Conservation (phyloP, 805 yeast genomes). For the Nakazawaea ernobii region DNA sequence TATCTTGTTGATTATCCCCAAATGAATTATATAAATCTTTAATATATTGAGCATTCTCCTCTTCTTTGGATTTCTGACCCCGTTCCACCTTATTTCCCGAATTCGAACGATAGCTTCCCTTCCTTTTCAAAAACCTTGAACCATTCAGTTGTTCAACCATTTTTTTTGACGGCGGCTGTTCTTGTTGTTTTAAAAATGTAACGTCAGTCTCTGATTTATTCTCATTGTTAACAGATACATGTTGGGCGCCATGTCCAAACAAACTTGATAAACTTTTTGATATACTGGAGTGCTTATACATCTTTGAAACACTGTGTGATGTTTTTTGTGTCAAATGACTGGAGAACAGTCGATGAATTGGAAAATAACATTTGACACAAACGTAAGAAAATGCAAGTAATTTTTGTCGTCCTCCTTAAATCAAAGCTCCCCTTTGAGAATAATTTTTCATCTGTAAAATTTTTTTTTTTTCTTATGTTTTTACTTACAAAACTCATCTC, state of each 20-base stretch:
- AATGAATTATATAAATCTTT: not conserved
- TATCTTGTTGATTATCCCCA: not conserved
- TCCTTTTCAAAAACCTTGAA: not conserved
- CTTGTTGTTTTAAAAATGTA: not conserved
- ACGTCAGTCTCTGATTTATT: not conserved
- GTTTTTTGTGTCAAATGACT: not conserved
- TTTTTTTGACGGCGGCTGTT: not conserved
- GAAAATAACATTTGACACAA: too few species aligned
- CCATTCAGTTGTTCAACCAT: not conserved
- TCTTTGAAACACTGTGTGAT: not conserved
- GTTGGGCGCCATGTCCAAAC: not conserved
- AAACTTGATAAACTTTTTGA: slow-evolving; percentile 7
- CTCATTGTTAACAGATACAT: not conserved
- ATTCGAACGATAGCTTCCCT: not conserved
- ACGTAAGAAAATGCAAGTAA: too few species aligned
- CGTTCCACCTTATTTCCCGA: not conserved
- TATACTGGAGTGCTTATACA: slow-evolving; percentile 4
- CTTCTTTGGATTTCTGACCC: not conserved
- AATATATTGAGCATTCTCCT: not conserved
- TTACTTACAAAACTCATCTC: not conserved
- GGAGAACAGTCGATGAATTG: too few species aligned
- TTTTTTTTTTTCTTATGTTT: not conserved
- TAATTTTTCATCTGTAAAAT: not conserved
- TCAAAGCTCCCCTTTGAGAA: not conserved
- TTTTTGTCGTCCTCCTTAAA: not conserved